Evolutionary conservation across 202 grass and related monocot genomes (phyloP).

Genomic region (Schoenoplectus triqueter): DNA sequence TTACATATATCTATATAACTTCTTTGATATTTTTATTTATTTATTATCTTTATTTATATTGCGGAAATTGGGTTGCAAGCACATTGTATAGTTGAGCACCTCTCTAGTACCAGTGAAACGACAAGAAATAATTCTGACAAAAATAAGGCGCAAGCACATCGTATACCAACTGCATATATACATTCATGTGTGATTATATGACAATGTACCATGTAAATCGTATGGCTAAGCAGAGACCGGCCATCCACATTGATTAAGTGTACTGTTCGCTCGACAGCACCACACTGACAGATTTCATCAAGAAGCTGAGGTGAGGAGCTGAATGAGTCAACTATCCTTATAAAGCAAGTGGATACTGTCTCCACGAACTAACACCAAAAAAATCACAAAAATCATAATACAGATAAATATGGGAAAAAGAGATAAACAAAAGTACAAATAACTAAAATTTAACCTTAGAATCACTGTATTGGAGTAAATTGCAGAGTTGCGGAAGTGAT

Average conservation of each 20-base stretch:
- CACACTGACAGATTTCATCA: constrained; percentile 73
- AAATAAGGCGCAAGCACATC: neutral
- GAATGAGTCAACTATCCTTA: constrained; percentile 72
- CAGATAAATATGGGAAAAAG: constrained; percentile 17
- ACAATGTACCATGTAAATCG: constrained; percentile 67
- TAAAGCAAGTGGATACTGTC: constrained; percentile 68
- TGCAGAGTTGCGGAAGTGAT: constrained; percentile 60
- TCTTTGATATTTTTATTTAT: neutral
- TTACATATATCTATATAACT: neutral
- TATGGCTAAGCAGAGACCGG: constrained; percentile 50
- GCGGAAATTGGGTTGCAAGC: neutral
- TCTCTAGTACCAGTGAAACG: neutral
- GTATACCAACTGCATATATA: neutral
- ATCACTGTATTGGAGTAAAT: constrained; percentile 77
- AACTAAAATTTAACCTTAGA: constrained; percentile 48
- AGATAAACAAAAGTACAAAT: constrained; percentile 26
- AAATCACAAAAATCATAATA: constrained; percentile 43
- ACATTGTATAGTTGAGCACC: neutral
- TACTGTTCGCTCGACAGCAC: constrained; percentile 61
- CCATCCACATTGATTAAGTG: constrained; percentile 66
- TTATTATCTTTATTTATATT: constrained; percentile 17
- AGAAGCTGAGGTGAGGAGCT: constrained; percentile 66
- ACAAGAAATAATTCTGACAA: neutral
- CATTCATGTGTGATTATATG: neutral
- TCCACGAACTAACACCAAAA: constrained; percentile 64